Conservation (phyloP, 441 rosid genomes). For the Theobroma grandiflorum region DNA sequence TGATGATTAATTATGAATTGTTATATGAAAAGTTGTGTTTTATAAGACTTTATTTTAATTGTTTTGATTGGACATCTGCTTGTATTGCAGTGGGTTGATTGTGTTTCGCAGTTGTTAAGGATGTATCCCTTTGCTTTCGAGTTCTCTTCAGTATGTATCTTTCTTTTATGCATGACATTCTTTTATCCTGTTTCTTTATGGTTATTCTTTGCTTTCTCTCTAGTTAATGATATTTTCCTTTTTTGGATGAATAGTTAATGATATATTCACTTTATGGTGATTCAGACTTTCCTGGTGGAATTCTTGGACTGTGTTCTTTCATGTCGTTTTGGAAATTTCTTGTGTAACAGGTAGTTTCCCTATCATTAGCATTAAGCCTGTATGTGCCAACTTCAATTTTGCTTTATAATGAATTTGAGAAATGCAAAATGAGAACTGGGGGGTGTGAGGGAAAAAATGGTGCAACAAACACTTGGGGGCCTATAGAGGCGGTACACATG, state of each 20-base stretch:
- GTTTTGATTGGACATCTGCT: conserved; percentile 24
- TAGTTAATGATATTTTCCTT: conserved; percentile 21
- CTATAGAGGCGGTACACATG: background rate
- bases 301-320: conserved; percentile 90
- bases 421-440: background rate
- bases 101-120: conserved; percentile 88
- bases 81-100: conserved; percentile 97
- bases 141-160: conserved; percentile 85
- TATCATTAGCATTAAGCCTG: conserved; percentile 4
- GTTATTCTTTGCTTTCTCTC: conserved; percentile 17
- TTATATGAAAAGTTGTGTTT: background rate
- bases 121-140: conserved; percentile 98
- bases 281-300: conserved; percentile 94
- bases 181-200: conserved; percentile 16
- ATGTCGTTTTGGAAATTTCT: conserved; percentile 94
- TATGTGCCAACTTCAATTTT: background rate
- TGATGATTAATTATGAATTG: background rate
- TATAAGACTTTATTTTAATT: background rate
- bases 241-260: conserved; percentile 27
- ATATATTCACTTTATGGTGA: conserved; percentile 32
- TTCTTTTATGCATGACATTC: background rate
- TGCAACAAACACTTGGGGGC: background rate
- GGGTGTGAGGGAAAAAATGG: background rate
- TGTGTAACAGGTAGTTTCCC: conserved; percentile 81
- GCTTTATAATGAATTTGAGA: conserved; percentile 1